Conservation (phyloP, 2,329 filamentous ascomycete species). For the Chrysoporthe deuterocubensis region DNA sequence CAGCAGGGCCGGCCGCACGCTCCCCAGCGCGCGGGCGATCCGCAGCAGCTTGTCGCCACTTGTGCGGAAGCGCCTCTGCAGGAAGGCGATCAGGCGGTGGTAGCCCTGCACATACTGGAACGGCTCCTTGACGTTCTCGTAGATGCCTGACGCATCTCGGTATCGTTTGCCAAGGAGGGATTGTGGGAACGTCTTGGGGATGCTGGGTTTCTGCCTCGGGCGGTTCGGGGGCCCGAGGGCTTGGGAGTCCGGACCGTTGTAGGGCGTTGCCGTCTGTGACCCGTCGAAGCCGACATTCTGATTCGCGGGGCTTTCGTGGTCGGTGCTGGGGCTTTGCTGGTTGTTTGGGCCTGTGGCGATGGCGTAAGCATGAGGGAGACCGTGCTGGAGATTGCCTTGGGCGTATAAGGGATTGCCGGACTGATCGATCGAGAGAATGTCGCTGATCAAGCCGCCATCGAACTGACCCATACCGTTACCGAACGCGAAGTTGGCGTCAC, state of each 20-base stretch:
- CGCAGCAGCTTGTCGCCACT: conserved; percentile 69
- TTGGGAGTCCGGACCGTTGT: conserved; percentile 31
- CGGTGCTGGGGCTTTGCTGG: conserved; percentile 66
- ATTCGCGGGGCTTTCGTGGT: conserved; percentile 63
- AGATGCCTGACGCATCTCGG: conserved; percentile 81
- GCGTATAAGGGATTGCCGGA: conserved; percentile 52
- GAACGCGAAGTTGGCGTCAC: conserved; percentile 51
- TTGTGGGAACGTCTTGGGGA: conserved; percentile 49
- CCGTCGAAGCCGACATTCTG: conserved; percentile 57
- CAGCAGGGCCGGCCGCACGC: conserved; percentile 91
- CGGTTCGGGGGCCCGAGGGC: conserved; percentile 38
- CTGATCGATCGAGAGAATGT: conserved; percentile 58
- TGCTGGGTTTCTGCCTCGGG: conserved; percentile 50
- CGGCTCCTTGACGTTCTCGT: conserved; percentile 85
- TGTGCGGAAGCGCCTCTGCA: conserved; percentile 77
- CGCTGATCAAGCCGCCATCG: conserved; percentile 54
- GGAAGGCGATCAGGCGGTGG: conserved; percentile 81
- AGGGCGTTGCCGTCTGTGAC: conserved; percentile 52
- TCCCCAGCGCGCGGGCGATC: conserved; percentile 85
- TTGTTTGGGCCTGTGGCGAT: conserved; percentile 66
- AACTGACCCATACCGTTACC: conserved; percentile 55
- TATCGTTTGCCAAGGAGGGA: conserved; percentile 62
- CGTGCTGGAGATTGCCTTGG: conserved; percentile 64
- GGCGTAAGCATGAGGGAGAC: conserved; percentile 67
- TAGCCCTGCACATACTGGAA: conserved; percentile 91